Evolutionary conservation across 2,329 filamentous ascomycete species (phyloP), one percentile per base, ranked within the genome.

Genomic region (Sphaerulina musiva): DNA sequence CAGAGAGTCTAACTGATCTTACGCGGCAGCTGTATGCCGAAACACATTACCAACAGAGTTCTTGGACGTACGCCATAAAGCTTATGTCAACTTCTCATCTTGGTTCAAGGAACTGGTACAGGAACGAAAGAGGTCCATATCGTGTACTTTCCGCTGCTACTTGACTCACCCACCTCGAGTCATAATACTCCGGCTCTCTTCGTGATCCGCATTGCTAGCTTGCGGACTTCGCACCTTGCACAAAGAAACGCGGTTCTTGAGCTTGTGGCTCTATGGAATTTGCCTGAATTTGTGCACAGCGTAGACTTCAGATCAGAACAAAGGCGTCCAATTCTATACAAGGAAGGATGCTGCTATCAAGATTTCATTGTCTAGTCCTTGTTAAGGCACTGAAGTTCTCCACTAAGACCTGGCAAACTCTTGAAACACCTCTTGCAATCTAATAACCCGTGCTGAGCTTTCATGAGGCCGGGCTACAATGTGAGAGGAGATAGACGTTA

Each of bases 391-490:
- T 3, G 34, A 11, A 38, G 26, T 17, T 42, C 14, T 17, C n/a
- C 9, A 20, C 14, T 39, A 12, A 12, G 36, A 14, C 36, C 11
- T 39, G 5, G 5, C 11, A 39, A 14, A 39, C 1, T 12, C 11
- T 39, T 17, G n/a, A 42, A 4, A 14, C 11, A 55, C 71, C 82
- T 86, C 83, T 81, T 78, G 78, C 80, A 75, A 83, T 86, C 80
- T 83, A 85, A 85, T 85, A 83, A 77, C 81, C 80, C 81, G 70
- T 75, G 63, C 61, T 62, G 64, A 75, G 71, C 72, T 64, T 62
- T 69, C 59, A 72, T 83, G 78, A 76, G 77, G 73, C 70, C 72
- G 82, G 81, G 83, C 85, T 85, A 86, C 82, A 85, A 83, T 78
- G 80, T 78, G 74, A 80, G 83, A 85, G 82, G 70, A 87, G 68